Percentiles rank a stretch among this genome's conserved stretches.
Conservation (phyloP, 208 protist genomes). For the Balamuthia mandrillaris region DNA sequence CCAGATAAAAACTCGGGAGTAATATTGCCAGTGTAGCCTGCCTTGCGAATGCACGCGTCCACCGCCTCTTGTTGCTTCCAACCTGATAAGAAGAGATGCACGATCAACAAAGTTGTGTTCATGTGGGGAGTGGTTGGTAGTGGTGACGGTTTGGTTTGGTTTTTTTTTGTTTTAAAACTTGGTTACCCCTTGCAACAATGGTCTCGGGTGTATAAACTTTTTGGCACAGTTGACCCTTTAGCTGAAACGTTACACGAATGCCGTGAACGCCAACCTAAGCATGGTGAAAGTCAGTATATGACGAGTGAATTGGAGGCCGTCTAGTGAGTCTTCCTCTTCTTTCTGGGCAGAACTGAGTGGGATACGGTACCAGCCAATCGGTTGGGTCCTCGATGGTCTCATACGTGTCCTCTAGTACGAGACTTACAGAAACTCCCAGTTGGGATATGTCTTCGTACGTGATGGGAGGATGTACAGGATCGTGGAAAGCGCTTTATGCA, state of each 20-base stretch:
- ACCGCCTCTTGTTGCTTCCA: background rate
- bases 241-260: slow-evolving; percentile 2
- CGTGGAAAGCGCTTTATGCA: background rate
- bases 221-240: background rate
- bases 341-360: no score
- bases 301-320: no score
- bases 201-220: slow-evolving; percentile 20
- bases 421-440: background rate
- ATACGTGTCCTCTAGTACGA: background rate
- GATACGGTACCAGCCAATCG: no score
- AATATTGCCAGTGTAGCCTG: slow-evolving; percentile 3
- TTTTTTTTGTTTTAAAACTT: no score
- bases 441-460: slow-evolving; percentile 15
- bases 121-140: no score
- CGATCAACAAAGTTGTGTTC: no score
- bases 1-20: background rate
- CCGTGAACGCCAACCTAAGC: background rate
- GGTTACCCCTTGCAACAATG: background rate
- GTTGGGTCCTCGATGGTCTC: slow-evolving; percentile 6
- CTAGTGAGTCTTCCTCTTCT: no score
- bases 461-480: background rate
- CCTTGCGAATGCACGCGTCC: background rate
- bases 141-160: no score
- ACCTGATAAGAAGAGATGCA: no score
- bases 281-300: no score